Conservation (phyloP, 805 yeast genomes). For the Priceomyces medius region DNA sequence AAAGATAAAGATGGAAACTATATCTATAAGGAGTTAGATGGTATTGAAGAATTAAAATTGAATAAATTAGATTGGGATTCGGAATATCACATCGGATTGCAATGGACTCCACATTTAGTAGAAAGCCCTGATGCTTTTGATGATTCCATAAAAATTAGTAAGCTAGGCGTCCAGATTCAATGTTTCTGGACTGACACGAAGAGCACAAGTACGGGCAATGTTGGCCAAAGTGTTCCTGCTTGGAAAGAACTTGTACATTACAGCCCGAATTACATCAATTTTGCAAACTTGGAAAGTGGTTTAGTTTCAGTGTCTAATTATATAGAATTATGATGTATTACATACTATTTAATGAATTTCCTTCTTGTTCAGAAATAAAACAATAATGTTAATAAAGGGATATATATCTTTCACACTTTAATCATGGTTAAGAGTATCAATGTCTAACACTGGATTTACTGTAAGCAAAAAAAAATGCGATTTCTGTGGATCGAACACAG, state of each 20-base stretch:
- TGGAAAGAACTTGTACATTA: conserved; percentile 67
- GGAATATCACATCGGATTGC: conserved; percentile 60
- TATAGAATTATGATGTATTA: conserved; percentile 32
- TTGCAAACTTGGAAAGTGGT: conserved; percentile 68
- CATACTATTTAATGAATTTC: no score
- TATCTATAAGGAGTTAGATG: conserved; percentile 53
- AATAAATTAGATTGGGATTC: conserved; percentile 65
- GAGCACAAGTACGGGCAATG: conserved; percentile 32
- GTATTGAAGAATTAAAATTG: conserved; percentile 63
- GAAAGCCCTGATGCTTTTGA: conserved; percentile 28
- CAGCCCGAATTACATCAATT: conserved; percentile 62
- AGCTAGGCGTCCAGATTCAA: conserved; percentile 55
- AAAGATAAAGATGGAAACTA: conserved; percentile 41
- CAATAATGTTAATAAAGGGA: conserved; percentile 24
- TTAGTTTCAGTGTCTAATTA: conserved; percentile 58
- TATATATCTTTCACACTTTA: conserved; percentile 31
- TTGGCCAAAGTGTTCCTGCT: conserved; percentile 57
- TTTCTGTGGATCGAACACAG: conserved; percentile 85
- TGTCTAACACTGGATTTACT: conserved; percentile 8
- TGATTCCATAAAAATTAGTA: conserved; percentile 28
- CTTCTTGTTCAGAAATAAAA: background rate
- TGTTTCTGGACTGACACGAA: conserved; percentile 83
- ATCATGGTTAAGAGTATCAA: conserved; percentile 25
- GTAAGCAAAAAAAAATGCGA: conserved; percentile 46
- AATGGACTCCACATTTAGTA: conserved; percentile 70